Evolutionary conservation across 495 filamentous ascomycete species (phyloP).

Genomic region (Astrocystis sublimbata): DNA sequence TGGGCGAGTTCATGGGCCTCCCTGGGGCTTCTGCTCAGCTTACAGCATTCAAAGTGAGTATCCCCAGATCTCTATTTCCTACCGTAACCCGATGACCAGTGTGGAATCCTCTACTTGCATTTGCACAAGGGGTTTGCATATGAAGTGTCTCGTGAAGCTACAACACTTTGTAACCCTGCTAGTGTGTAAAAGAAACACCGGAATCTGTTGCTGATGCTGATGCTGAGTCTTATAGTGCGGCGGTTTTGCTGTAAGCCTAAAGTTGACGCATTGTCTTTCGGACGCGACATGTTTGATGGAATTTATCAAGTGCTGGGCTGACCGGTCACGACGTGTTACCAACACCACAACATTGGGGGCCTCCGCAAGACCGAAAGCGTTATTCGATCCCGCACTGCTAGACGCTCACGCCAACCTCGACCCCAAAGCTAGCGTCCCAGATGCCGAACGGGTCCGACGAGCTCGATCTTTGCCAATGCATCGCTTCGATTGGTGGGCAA

Average conservation of each 20-base stretch:
- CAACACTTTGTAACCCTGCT: too few species aligned
- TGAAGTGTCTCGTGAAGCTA: too few species aligned
- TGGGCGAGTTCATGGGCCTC: constrained; percentile 24
- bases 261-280: constrained; percentile 47
- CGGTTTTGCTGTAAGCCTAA: constrained; percentile 44
- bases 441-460: constrained; percentile 25
- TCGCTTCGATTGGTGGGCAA: constrained; percentile 39
- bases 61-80: too few species aligned
- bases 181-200: too few species aligned
- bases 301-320: constrained; percentile 51
- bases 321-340: constrained; percentile 13
- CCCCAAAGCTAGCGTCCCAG: constrained; percentile 22
- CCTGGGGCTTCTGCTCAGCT: constrained; percentile 43
- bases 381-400: constrained; percentile 37
- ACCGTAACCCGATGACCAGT: too few species aligned
- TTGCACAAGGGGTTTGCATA: not conserved
- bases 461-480: constrained; percentile 38
- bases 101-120: not conserved
- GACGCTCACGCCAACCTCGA: constrained; percentile 33
- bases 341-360: not conserved
- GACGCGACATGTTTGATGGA: constrained; percentile 49
- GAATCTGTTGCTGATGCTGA: too few species aligned
- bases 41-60: constrained; percentile 33
- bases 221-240: constrained; percentile 26
- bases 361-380: constrained; percentile 10